Evolutionary conservation across 495 filamentous ascomycete species (phyloP), one percentile per base, ranked within the genome.

Genomic region (Lindgomyces ingoldianus): DNA sequence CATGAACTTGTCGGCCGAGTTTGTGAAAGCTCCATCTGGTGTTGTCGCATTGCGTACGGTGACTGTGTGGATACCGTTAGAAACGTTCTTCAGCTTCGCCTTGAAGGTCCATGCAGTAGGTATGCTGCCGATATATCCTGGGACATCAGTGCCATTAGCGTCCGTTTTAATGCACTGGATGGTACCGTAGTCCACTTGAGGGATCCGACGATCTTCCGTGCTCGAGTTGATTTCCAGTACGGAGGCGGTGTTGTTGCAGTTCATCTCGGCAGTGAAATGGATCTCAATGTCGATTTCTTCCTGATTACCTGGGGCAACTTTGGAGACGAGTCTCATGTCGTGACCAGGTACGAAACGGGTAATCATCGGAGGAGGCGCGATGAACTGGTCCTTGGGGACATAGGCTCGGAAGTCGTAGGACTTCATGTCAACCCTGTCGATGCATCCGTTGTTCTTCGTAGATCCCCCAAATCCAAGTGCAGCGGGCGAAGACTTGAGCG

Each of bases 301-400:
- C 44, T 81, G 75, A 26, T 73, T 76, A 0, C 79, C 72, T 14
- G 42, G 58, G 33, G 33, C 33, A 4, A 78, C 79, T 3, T 75
- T 80, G 0, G 86, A 88, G 6, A 81, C 68, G 0, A 88, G 57
- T 1, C 86, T 83, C 0, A 70, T 62, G 60, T 91, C 88, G 65
- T 91, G 88, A 2, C 87, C 85, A 0, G 88, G 88, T 0, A 72
- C 56, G 64, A 90, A 86, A 48, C 79, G 79, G 10, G 87, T 89
- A 65, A 91, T 84, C 77, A 87, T 85, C 4, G 88, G 87, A 1
- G 77, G 74, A n/a, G 84, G 84, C 18, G 69, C 51, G 3, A 81
- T 62, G 62, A 79, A 89, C 8, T 72, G 71, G 0, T 74, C 65
- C 26, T 77, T 79, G 0, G 83, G 85, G 4, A 89, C 84, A 69